Percentiles rank a stretch among this genome's conserved stretches.
Evolutionary conservation across 257 asterid genomes (phyloP).

Genomic region (Osmanthus fragrans): DNA sequence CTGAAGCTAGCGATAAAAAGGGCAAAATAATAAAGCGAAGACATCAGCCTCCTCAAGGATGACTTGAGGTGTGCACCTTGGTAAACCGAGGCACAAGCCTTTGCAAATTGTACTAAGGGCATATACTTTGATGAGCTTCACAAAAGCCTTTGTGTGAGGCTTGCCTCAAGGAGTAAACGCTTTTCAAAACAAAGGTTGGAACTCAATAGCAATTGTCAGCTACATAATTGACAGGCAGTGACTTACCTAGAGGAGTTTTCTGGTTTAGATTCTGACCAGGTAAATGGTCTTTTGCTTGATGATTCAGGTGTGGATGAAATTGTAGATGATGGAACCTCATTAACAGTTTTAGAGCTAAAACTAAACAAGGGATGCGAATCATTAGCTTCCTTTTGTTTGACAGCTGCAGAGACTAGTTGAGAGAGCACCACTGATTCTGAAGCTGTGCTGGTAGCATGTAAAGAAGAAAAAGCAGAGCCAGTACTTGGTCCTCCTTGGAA

Average conservation of each 20-base stretch:
- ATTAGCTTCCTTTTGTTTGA: constrained; percentile 39
- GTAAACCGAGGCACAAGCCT: neutral
- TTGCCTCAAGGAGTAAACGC: neutral
- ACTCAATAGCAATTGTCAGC: neutral
- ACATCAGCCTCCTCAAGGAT: neutral
- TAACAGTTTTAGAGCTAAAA: constrained; percentile 38
- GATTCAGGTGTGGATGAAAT: constrained; percentile 25
- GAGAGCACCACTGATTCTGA: constrained; percentile 24
- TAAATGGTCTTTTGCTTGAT: constrained; percentile 14
- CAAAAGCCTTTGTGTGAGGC: neutral
- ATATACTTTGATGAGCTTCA: neutral
- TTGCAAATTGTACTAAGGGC: neutral
- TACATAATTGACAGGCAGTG: constrained; percentile 2
- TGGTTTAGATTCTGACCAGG: constrained; percentile 23
- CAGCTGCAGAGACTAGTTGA: constrained; percentile 30
- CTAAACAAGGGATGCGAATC: constrained; percentile 33
- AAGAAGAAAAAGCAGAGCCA: constrained; percentile 15
- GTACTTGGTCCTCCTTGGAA: constrained; percentile 30
- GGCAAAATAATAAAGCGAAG: neutral
- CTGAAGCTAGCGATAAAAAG: neutral
- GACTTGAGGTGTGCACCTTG: neutral
- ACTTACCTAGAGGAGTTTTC: constrained; percentile 48
- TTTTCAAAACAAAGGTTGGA: neutral
- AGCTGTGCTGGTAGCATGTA: constrained; percentile 32
- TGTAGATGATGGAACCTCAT: constrained; percentile 23